Evolutionary conservation across 2,329 filamentous ascomycete species (phyloP), one percentile per base, ranked within the genome.

Genomic region (Penicillium oxalicum): DNA sequence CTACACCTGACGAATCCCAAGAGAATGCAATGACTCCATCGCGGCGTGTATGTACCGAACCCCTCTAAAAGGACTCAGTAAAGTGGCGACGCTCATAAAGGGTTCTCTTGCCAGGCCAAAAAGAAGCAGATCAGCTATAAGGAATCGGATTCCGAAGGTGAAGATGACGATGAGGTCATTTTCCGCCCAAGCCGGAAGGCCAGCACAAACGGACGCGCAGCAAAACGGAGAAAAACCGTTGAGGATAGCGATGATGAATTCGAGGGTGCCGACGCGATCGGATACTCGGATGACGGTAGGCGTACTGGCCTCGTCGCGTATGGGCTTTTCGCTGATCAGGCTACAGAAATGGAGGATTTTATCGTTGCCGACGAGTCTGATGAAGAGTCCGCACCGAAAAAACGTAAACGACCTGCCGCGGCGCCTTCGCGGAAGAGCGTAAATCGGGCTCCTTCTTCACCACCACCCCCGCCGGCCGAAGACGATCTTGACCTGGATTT

Each of bases 301-400:
- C 27, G 4, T 4, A 8, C 25, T 5, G 18, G 45, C 54, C 33
- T 57, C 42, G n/a, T 5, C 28, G n/a, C 18, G 28, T 8, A 32
- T 29, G 24, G 25, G n/a, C 6, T 37, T 24, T 34, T 11, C 4
- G n/a, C 55, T 60, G 26, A 59, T 41, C 4, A 9, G 18, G 8
- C 11, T 27, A 74, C 77, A 70, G 88, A 93, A 46, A 82, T 94
- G 73, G 88, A 85, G 52, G 87, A 95, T 65, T 97, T 97, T 61
- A 77, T 97, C 25, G 90, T 86, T 4, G 83, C 86, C 0, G 91
- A 96, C 60, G 88, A 94, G 37, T 91, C 88, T 0, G 90, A 95
- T 41, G 86, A 83, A 13, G 78, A 81, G 63, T 74, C 59, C 65
- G 68, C 77, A 25, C 74, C 85, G 0, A 86, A 82, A 64, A 95